Percentiles rank a stretch among this genome's conserved stretches.
Conservation (phyloP, 345 rosid species). For the Bruguiera gymnorhiza region DNA sequence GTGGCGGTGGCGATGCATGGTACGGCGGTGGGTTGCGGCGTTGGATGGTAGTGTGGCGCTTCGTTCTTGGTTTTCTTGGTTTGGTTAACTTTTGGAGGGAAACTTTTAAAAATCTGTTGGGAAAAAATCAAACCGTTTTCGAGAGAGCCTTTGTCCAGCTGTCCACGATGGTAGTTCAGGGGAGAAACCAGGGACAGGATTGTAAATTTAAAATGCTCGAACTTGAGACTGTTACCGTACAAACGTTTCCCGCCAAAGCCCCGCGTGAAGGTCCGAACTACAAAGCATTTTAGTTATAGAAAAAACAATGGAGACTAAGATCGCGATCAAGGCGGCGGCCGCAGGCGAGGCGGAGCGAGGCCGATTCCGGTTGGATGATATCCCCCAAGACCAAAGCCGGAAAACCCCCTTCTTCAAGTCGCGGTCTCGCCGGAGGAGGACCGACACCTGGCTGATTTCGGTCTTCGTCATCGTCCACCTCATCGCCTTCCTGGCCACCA, state of each 20-base stretch:
- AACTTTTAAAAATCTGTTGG: too few species aligned
- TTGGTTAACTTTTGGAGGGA: too few species aligned
- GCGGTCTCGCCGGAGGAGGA: conserved; percentile 44
- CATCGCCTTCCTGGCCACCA: conserved; percentile 56
- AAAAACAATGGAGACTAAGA: conserved; percentile 16
- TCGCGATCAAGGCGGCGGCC: conserved; percentile 15
- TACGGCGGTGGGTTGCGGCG: too few species aligned
- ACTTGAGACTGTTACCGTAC: too few species aligned
- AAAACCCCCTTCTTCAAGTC: conserved; percentile 64
- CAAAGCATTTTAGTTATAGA: not conserved
- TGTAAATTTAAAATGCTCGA: too few species aligned
- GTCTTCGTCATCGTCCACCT: conserved; percentile 70
- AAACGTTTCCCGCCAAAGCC: conserved; percentile 9
- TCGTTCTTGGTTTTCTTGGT: too few species aligned
- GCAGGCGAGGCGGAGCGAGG: not conserved
- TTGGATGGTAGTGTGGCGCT: too few species aligned
- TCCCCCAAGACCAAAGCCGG: conserved; percentile 6
- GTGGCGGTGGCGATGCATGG: too few species aligned
- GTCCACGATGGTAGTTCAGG: too few species aligned
- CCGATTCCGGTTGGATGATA: not conserved
- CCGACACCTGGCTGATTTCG: conserved; percentile 79
- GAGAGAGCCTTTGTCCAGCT: too few species aligned
- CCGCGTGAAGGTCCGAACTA: not conserved
- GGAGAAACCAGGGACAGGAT: too few species aligned
- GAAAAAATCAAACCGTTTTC: too few species aligned